Evolutionary conservation across 371 early-diverging fungal genomes (phyloP).

Genomic region (Syncephalastrum sp.): DNA sequence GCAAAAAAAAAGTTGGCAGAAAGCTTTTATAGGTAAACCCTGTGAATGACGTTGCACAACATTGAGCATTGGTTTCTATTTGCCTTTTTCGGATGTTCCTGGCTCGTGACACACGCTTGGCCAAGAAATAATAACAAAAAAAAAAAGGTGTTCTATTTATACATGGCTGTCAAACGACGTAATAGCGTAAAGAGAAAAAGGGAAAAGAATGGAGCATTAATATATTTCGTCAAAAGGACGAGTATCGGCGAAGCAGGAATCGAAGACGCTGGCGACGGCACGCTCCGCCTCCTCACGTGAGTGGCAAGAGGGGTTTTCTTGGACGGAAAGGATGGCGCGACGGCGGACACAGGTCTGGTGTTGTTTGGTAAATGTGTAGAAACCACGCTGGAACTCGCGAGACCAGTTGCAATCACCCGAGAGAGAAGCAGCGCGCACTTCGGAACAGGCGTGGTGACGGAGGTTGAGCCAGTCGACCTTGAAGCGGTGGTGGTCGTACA

Average conservation of each 20-base stretch:
- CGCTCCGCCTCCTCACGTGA: conserved; percentile 79
- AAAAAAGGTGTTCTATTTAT: conserved; percentile 4
- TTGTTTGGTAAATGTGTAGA: conserved; percentile 81
- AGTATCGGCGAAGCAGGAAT: conserved; percentile 90
- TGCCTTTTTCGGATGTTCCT: too few relatives aligned
- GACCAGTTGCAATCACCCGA: conserved; percentile 91
- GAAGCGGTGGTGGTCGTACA: conserved; percentile 86
- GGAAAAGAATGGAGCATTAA: conserved; percentile 20
- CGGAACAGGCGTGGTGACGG: conserved; percentile 92
- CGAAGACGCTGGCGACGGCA: conserved; percentile 86
- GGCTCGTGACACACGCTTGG: too few relatives aligned
- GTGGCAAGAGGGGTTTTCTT: conserved; percentile 74
- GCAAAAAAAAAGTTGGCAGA: too few relatives aligned
- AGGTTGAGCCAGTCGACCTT: conserved; percentile 83
- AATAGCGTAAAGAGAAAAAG: neutral
- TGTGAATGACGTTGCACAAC: too few relatives aligned
- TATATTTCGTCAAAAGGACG: conserved; percentile 95
- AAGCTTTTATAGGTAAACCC: too few relatives aligned
- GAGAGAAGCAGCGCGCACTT: conserved; percentile 88
- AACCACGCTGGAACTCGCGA: conserved; percentile 82
- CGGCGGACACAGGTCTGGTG: conserved; percentile 93
- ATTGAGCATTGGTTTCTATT: too few relatives aligned
- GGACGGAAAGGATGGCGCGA: conserved; percentile 80
- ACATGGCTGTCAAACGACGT: neutral
- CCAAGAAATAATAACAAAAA: neutral